phyloP scores from a whole-genome alignment of 202 grass and related monocot species.

The Bolboschoenoplectus hybrid region DNA sequence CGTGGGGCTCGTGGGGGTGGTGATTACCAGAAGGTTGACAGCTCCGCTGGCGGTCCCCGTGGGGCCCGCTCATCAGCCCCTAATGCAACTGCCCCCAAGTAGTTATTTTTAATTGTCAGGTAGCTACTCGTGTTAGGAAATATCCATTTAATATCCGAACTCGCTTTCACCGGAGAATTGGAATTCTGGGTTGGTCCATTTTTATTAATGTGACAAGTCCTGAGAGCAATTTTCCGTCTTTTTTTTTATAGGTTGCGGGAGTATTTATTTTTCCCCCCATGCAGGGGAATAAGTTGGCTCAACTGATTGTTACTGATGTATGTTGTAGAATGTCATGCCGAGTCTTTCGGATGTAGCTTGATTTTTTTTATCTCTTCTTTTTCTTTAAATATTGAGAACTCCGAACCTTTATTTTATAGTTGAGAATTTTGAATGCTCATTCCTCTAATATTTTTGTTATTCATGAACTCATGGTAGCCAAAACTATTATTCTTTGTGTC shows the following conservation, averaged over 20 bases:
- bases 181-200: constrained; percentile 26
- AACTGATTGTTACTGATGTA: constrained; percentile 31
- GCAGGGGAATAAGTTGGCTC: constrained; percentile 31
- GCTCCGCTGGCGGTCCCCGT: constrained; percentile 49
- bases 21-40: constrained; percentile 63
- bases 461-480: constrained; percentile 25
- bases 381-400: constrained; percentile 27
- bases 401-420: constrained; percentile 25
- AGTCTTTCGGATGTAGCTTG: constrained; percentile 6
- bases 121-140: constrained; percentile 20
- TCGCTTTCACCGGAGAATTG: neutral
- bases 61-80: constrained; percentile 38
- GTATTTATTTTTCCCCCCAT: constrained; percentile 32
- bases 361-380: constrained; percentile 37
- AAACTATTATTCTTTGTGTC: neutral
- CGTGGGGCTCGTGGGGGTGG: constrained; percentile 62
- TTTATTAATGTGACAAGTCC: constrained; percentile 19
- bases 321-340: constrained; percentile 25
- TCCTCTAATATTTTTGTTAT: constrained; percentile 42
- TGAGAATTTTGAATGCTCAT: constrained; percentile 44
- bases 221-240: constrained; percentile 30
- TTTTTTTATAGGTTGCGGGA: constrained; percentile 30
- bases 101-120: constrained; percentile 26
- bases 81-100: constrained; percentile 27
- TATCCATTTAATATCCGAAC: constrained; percentile 9